phyloP scores from a whole-genome alignment of 805 yeast species.

The Metschnikowia gelsemii region DNA sequence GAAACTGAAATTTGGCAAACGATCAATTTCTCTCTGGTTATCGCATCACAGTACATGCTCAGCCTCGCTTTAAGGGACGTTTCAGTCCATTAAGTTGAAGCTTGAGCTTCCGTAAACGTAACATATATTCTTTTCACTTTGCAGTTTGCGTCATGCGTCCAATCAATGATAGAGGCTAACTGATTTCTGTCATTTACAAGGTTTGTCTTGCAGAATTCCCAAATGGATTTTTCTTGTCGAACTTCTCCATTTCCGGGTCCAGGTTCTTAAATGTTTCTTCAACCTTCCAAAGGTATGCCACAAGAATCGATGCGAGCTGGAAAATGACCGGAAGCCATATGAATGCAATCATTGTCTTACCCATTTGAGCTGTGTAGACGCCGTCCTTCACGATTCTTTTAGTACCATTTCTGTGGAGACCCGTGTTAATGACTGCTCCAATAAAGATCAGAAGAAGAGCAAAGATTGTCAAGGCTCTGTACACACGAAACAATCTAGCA shows the following conservation, averaged over 20 bases:
- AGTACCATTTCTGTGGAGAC: constrained; percentile 12
- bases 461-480: constrained; percentile 6
- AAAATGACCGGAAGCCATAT: constrained; percentile 14
- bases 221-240: constrained; percentile 8
- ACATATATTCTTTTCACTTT: neutral
- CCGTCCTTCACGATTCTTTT: constrained; percentile 11
- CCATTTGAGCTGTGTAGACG: constrained; percentile 12
- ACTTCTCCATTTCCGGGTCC: neutral
- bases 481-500: constrained; percentile 4
- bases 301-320: constrained; percentile 6
- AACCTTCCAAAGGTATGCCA: constrained; percentile 7
- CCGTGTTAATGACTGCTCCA: constrained; percentile 13
- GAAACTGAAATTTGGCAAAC: too few relatives aligned
- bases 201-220: constrained; percentile 5
- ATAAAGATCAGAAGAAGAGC: constrained; percentile 11
- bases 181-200: constrained; percentile 1
- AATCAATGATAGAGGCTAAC: too few relatives aligned
- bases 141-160: too few relatives aligned
- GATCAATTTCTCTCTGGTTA: too few relatives aligned
- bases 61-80: too few relatives aligned
- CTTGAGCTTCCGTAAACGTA: neutral
- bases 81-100: too few relatives aligned
- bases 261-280: neutral
- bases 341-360: constrained; percentile 15
- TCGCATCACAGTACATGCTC: too few relatives aligned